Conservation (phyloP, 768 basidiomycete species). For the Leccinum arenicola region DNA sequence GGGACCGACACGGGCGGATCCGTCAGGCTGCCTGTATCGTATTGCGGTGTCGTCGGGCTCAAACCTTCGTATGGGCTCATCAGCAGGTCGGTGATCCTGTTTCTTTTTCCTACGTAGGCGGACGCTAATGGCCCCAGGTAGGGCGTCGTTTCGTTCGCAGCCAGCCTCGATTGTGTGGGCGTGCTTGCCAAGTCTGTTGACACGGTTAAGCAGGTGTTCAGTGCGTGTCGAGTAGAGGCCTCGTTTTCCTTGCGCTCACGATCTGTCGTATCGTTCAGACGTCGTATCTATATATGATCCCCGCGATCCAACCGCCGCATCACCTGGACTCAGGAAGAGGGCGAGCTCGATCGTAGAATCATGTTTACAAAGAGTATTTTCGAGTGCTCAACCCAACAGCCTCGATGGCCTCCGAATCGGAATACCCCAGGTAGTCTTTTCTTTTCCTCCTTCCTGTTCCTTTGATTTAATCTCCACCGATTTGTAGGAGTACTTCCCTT, state of each 20-base stretch:
- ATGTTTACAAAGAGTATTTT: not conserved
- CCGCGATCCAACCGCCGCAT: conserved; percentile 73
- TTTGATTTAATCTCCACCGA: not conserved
- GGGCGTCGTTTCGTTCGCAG: conserved; percentile 92
- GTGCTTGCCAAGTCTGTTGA: conserved; percentile 60
- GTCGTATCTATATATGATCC: conserved; percentile 48
- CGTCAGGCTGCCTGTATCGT: conserved; percentile 87
- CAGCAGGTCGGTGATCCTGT: conserved; percentile 57
- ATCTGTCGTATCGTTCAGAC: conserved; percentile 21
- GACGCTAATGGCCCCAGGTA: conserved; percentile 45
- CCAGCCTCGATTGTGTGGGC: conserved; percentile 93
- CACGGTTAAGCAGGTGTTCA: conserved; percentile 54
- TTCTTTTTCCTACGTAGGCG: not conserved
- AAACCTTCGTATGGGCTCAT: conserved; percentile 95
- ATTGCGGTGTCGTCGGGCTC: conserved; percentile 87
- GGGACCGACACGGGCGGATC: conserved; percentile 97
- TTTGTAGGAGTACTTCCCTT: conserved; percentile 74
- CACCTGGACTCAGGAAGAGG: conserved; percentile 35
- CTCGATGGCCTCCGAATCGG: conserved; percentile 66
- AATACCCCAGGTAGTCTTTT: conserved; percentile 59
- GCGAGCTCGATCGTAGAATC: conserved; percentile 31
- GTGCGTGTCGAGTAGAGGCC: conserved; percentile 38
- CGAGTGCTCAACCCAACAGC: conserved; percentile 3
- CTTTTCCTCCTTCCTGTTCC: not conserved
- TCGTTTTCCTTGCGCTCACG: conserved; percentile 2